These are phyloP conservation scores for Naganishia sp. DNA, from an alignment of 1,284 basidiomycete genomes.

Conservation along the genomic window DNA sequence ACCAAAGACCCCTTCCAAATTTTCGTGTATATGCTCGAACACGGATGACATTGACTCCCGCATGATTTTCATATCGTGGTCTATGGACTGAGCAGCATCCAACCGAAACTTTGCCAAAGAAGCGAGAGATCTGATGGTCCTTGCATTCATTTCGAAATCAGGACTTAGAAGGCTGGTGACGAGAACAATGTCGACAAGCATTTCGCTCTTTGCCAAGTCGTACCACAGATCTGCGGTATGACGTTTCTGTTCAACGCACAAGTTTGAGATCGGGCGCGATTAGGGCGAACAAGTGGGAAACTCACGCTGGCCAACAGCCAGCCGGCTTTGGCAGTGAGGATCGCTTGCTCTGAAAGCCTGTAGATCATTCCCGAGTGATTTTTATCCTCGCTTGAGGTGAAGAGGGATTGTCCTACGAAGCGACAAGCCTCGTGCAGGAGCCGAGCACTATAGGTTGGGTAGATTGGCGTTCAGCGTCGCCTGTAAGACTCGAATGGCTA, in stretches of 20 bases:
- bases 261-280: too few relatives aligned
- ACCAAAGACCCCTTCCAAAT: slow-evolving; percentile 20
- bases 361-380: slow-evolving; percentile 18
- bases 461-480: too few relatives aligned
- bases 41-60: slow-evolving; percentile 15
- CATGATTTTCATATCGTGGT: slow-evolving; percentile 21
- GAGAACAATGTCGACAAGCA: slow-evolving; percentile 16
- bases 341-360: slow-evolving; percentile 14
- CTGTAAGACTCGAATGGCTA: background rate
- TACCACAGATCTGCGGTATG: slow-evolving; percentile 21
- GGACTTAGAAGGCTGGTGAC: slow-evolving; percentile 16
- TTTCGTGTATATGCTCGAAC: slow-evolving; percentile 6
- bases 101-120: slow-evolving; percentile 3
- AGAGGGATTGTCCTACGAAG: slow-evolving; percentile 16
- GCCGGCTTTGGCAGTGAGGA: slow-evolving; percentile 20
- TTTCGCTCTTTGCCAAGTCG: slow-evolving; percentile 17
- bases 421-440: slow-evolving; percentile 22
- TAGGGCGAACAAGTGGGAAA: background rate
- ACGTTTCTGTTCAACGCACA: slow-evolving; percentile 1
- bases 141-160: slow-evolving; percentile 25
- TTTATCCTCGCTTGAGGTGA: slow-evolving; percentile 10
- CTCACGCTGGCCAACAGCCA: slow-evolving; percentile 20
- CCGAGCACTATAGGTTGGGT: background rate
- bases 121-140: slow-evolving; percentile 14
- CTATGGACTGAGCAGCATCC: slow-evolving; percentile 4